Base-by-base conservation (phyloP, 768 basidiomycete species). In the Lentinula detonsa region DNA sequence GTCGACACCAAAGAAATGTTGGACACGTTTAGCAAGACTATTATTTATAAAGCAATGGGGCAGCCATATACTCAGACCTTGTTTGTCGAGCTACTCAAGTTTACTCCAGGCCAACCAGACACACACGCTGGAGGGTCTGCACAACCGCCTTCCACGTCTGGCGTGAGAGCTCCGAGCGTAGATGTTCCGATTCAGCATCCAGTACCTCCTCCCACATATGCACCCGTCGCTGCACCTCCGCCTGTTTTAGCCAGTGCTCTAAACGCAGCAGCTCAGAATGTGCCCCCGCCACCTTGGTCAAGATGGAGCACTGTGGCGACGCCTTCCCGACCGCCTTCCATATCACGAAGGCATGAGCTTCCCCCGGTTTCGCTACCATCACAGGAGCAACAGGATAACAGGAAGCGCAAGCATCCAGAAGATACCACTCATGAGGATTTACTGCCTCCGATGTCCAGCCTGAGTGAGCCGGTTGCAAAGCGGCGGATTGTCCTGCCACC, bases 1-100 rank as follows among this genome's bases (percentile, higher is more conserved):
- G 85, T 93, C 40, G 83, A 92, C 67, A 85, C 83, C 5, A 80
- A 82, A 63, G 82, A 82, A 63, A 93, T 93, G 86, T 72, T 91
- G 42, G 86, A 91, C 59, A 84, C 76, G 15, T 88, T 82, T 70
- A 89, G 86, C 76, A 88, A 83, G 65, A 85, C 86, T 18, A 75
- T 92, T 62, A 76, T 92, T 35, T 86, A 85, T 71, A 86, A 82
- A 75, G 84, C 84, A 65, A 73, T 91, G 69, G 76, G 80, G 4
- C 81, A 79, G 0, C 88, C 90, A 0, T 82, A 81, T 62, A 82
- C 78, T 4, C 83, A 81, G 61, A 90, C 90, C 1, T 66, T 92
- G 4, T 89, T 90, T 67, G 85, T 92, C 7, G 90, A 93, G 52
- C 83, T 93, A 15, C 78, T 90, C 57, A 74, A 79, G 33, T 85